phyloP scores from a whole-genome alignment of 2,329 filamentous ascomycete genomes.

The Epichloe amarillans region DNA sequence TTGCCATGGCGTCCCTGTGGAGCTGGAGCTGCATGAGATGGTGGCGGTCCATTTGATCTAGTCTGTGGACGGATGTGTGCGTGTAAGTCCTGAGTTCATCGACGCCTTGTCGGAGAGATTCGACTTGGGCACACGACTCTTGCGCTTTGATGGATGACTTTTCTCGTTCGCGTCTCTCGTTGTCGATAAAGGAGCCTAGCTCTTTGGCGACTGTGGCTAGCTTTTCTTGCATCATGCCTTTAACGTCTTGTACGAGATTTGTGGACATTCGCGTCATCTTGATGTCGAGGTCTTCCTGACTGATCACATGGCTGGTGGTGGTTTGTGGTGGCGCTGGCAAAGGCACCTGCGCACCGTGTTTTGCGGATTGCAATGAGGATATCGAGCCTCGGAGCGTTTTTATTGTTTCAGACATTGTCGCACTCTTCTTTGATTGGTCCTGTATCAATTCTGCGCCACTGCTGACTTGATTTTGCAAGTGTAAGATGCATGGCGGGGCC shows the following conservation, averaged over 20 bases:
- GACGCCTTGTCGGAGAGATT: constrained; percentile 1
- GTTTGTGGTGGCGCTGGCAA: background rate
- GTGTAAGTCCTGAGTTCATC: background rate
- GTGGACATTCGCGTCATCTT: constrained; percentile 1
- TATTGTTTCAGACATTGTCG: background rate
- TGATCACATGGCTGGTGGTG: background rate
- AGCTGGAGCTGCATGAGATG: background rate
- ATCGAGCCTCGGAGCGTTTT: constrained; percentile 1
- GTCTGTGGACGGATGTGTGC: background rate
- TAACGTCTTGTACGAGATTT: background rate
- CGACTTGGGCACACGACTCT: constrained; percentile 3
- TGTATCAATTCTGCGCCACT: background rate
- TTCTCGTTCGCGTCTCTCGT: constrained; percentile 8
- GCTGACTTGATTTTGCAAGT: background rate
- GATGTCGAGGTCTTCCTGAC: background rate
- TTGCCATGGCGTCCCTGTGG: background rate
- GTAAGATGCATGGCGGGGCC: background rate
- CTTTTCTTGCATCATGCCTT: constrained; percentile 3
- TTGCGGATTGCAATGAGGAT: background rate
- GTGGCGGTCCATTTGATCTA: background rate
- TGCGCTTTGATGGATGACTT: constrained; percentile 3
- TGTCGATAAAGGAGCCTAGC: constrained; percentile 11
- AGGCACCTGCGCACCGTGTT: background rate
- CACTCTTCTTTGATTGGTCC: background rate
- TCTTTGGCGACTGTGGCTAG: constrained; percentile 3